phyloP scores from a whole-genome alignment of 1,284 basidiomycete genomes.

The Cutaneotrichosporon cyanovorans region DNA sequence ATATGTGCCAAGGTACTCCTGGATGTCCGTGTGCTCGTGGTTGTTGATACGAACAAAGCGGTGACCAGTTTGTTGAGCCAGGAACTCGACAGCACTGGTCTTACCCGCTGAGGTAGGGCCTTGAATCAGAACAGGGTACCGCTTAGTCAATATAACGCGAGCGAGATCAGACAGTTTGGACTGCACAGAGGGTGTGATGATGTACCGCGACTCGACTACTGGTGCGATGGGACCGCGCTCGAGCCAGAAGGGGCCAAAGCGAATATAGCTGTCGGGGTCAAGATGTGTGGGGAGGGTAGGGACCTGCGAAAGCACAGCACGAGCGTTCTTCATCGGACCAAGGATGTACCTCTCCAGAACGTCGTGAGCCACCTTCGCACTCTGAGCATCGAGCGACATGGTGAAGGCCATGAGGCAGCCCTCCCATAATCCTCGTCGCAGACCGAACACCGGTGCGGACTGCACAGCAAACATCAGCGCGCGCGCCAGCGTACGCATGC shows the following conservation, averaged over 20 bases:
- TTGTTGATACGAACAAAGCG: slow-evolving; percentile 98
- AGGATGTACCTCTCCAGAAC: slow-evolving; percentile 77
- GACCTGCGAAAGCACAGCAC: slow-evolving; percentile 63
- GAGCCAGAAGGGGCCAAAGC: slow-evolving; percentile 88
- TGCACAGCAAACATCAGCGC: slow-evolving; percentile 87
- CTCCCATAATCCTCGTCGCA: slow-evolving; percentile 87
- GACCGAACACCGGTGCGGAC: slow-evolving; percentile 66
- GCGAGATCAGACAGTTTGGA: slow-evolving; percentile 87
- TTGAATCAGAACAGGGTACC: slow-evolving; percentile 93
- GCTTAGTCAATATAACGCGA: slow-evolving; percentile 77
- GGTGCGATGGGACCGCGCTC: slow-evolving; percentile 60
- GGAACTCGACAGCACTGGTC: slow-evolving; percentile 93
- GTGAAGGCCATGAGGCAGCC: slow-evolving; percentile 97
- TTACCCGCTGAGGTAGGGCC: slow-evolving; percentile 97
- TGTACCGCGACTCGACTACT: slow-evolving; percentile 63
- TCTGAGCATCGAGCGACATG: slow-evolving; percentile 79
- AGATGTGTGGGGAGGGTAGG: slow-evolving; percentile 55
- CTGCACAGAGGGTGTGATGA: slow-evolving; percentile 95
- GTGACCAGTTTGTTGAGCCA: slow-evolving; percentile 89
- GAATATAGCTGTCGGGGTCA: slow-evolving; percentile 58
- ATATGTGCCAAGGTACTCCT: slow-evolving; percentile 97
- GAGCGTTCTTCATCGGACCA: slow-evolving; percentile 69
- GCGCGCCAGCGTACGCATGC: slow-evolving; percentile 89
- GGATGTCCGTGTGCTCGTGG: slow-evolving; percentile 98
- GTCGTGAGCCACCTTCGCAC: slow-evolving; percentile 59